Percentiles rank a stretch among this genome's conserved stretches.
Conservation (phyloP, 192 early-diverging fungal species). For the Entomortierella lignicola region DNA sequence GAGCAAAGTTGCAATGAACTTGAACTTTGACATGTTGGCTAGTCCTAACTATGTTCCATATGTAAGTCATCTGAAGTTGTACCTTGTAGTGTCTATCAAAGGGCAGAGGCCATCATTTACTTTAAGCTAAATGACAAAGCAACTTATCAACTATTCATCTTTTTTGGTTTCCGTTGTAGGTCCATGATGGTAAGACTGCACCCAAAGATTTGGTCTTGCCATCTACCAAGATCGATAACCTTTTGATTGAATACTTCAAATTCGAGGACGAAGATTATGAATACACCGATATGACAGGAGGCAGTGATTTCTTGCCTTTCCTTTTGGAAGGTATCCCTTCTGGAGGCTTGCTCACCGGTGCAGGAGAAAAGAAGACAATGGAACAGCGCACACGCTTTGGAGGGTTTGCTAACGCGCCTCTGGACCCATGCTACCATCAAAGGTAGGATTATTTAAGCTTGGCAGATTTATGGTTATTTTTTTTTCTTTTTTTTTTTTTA, state of each 20-base stretch:
- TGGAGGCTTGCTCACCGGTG: constrained; percentile 74
- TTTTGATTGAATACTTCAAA: constrained; percentile 69
- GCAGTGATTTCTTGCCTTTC: constrained; percentile 78
- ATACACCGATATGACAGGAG: constrained; percentile 68
- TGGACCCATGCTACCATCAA: constrained; percentile 78
- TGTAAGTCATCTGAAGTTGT: constrained; percentile 35
- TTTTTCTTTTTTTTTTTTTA: neutral
- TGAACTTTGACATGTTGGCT: constrained; percentile 82
- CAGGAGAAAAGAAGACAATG: constrained; percentile 67
- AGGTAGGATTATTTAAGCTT: constrained; percentile 16
- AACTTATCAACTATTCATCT: neutral
- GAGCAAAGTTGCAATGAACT: constrained; percentile 65
- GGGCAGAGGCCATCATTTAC: no score
- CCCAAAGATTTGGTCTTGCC: constrained; percentile 58
- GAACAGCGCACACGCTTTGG: constrained; percentile 66
- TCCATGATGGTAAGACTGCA: constrained; percentile 74
- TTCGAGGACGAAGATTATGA: constrained; percentile 59
- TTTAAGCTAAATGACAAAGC: neutral
- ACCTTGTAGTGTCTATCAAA: no score
- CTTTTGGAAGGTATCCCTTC: constrained; percentile 70
- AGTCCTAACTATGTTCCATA: constrained; percentile 77
- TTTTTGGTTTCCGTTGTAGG: constrained; percentile 16
- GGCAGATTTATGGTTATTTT: no score
- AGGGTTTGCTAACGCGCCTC: constrained; percentile 70
- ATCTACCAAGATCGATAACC: constrained; percentile 67